phyloP scores from a whole-genome alignment of 78 protist species.

The Speleostelium caveatum region DNA sequence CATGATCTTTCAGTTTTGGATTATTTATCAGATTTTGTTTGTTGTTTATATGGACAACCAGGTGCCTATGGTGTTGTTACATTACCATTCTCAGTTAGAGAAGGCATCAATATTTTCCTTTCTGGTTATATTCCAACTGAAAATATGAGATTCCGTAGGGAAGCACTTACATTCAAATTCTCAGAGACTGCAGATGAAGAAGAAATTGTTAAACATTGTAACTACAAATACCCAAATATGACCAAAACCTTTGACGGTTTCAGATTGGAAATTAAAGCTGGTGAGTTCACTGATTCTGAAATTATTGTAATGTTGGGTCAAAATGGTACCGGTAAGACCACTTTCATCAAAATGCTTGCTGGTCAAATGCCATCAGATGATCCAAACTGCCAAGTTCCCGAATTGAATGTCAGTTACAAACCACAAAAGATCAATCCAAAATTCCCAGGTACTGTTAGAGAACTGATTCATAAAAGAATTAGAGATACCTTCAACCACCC shows the following conservation, averaged over 20 bases:
- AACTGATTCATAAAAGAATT: conserved; percentile 88
- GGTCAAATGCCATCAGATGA: conserved; percentile 94
- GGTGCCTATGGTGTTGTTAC: conserved; percentile 99
- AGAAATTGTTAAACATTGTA: conserved; percentile 69
- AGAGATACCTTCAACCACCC: conserved; percentile 92
- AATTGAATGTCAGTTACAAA: conserved; percentile 96
- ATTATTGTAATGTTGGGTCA: conserved; percentile 99
- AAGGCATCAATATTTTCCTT: conserved; percentile 99
- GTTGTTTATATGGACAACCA: conserved; percentile 98
- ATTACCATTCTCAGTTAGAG: conserved; percentile 98
- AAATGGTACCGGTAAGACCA: conserved; percentile 99
- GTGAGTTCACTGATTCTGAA: conserved; percentile 97
- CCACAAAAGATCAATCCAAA: conserved; percentile 99
- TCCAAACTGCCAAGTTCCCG: conserved; percentile 86
- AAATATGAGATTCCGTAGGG: conserved; percentile 99
- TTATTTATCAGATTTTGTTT: conserved; percentile 99
- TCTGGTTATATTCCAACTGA: conserved; percentile 99
- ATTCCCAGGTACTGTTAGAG: conserved; percentile 87
- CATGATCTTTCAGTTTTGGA: conserved; percentile 99
- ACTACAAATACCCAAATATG: conserved; percentile 97
- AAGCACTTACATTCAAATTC: conserved; percentile 89
- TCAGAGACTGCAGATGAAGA: conserved; percentile 84
- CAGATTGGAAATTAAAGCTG: conserved; percentile 93
- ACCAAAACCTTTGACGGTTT: conserved; percentile 91
- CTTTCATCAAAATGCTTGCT: conserved; percentile 98